Base-by-base conservation (phyloP, 2,329 filamentous ascomycete genomes). In the Fusarium dimerum region DNA sequence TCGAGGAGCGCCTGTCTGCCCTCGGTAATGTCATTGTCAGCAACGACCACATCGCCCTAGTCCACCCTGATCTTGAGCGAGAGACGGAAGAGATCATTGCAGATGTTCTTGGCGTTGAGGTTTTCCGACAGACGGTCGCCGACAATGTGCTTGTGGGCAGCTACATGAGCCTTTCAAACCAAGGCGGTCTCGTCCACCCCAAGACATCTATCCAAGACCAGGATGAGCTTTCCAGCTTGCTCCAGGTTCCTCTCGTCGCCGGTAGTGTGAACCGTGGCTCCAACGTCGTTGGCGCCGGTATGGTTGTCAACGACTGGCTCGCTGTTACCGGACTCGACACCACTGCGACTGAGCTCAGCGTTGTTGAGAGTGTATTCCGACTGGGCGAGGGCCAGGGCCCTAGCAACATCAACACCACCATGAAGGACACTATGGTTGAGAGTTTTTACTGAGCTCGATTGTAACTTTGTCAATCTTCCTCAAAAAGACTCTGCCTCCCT, bases 11-110 rank as follows among this genome's bases (percentile, higher is more conserved):
- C 40, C 82, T 99, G 59, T 96, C 92, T 16, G 94, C 94, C 5
- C 85, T 99, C 26, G 94, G 94, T 56, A 99, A 99, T 71, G 94
- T 97, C 57, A 97, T 99, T 68, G 95, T 92, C 68, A 85, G 86
- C 68, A 97, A 97, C 75, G 94, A 99, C 76, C 92, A 97, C 75
- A 94, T 97, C 63, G 94, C 94, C 47, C 86, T 99, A 42, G 87
- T 97, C 56, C 94, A 99, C 72, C 94, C 94, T 11, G 94, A 99
- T 69, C 81, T 99, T 55, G 94, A 97, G 81, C 89, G 93, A 57
- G 94, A 99, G 79, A 97, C 92, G 15, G 94, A 99, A 76, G 94
- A 99, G 78, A 97, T 99, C 64, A 92, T 99, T 69, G 91, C 94
- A 66, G 94, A 99, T 71, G 90, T 96, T 54, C 78, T 95, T 17